Evolutionary conservation across 768 basidiomycete genomes (phyloP).

Genomic region (Chiua virens): DNA sequence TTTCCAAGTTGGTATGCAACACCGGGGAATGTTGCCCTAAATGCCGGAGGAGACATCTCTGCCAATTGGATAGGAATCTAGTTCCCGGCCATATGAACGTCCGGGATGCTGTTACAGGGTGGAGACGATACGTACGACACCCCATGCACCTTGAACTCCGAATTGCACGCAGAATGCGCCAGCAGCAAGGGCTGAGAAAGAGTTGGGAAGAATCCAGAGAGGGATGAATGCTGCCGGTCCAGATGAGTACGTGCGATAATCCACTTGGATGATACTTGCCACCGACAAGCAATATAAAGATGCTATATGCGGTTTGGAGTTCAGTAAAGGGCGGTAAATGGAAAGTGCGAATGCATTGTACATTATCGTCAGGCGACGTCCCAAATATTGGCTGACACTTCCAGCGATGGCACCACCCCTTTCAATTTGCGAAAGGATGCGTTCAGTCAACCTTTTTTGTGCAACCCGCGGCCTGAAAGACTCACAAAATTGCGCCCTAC

Average conservation of each 20-base stretch:
- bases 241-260: background rate
- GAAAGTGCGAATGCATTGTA: background rate
- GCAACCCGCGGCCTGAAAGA: constrained; percentile 10
- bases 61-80: constrained; percentile 75
- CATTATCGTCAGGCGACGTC: constrained; percentile 81
- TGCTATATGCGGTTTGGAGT: constrained; percentile 1
- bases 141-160: constrained; percentile 91
- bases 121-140: constrained; percentile 54
- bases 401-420: constrained; percentile 75
- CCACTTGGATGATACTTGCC: constrained; percentile 12
- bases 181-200: constrained; percentile 69
- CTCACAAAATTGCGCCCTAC: constrained; percentile 47
- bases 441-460: background rate
- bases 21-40: constrained; percentile 86
- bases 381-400: constrained; percentile 69
- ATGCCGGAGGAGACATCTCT: constrained; percentile 87
- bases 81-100: background rate
- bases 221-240: constrained; percentile 54
- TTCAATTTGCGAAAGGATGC: background rate
- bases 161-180: constrained; percentile 88
- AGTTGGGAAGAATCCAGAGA: constrained; percentile 78
- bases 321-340: background rate
- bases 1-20: constrained; percentile 85
- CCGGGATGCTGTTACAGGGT: background rate
- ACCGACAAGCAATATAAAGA: constrained; percentile 28